Evolutionary conservation across 2,329 filamentous ascomycete genomes (phyloP).

Genomic region (Colletotrichum spinosum): DNA sequence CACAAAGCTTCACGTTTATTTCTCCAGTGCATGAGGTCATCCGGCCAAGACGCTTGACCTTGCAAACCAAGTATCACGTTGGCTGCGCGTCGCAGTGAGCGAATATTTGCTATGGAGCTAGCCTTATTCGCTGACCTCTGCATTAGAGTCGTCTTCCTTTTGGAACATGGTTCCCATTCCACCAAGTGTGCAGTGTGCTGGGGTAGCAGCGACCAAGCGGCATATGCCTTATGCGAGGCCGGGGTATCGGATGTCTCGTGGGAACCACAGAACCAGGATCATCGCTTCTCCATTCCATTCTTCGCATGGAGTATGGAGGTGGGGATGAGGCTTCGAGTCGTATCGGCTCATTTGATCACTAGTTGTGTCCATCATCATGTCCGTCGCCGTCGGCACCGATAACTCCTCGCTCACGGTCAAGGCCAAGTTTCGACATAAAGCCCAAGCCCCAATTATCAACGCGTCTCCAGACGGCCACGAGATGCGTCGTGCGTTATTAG

Average conservation of each 20-base stretch:
- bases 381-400: conserved; percentile 4
- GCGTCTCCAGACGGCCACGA: no score
- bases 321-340: background rate
- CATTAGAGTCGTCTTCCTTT: no score
- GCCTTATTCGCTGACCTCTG: no score
- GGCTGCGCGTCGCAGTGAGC: no score
- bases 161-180: no score
- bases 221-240: no score
- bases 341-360: conserved; percentile 17
- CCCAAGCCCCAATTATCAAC: conserved; percentile 15
- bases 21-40: background rate
- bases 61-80: background rate
- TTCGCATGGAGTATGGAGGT: conserved; percentile 4
- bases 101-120: no score
- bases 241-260: no score
- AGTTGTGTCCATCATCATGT: conserved; percentile 22
- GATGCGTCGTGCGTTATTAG: background rate
- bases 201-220: no score
- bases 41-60: background rate
- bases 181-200: no score
- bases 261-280: background rate
- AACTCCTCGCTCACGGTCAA: background rate
- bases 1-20: background rate
- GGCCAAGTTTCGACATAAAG: background rate
- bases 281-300: background rate